A percentile compares a stretch with the other conserved stretches of the same genome.
These are phyloP conservation scores for Leccinum subrobustum DNA, from an alignment of 1,284 basidiomycete genomes.

Conservation along the genomic window DNA sequence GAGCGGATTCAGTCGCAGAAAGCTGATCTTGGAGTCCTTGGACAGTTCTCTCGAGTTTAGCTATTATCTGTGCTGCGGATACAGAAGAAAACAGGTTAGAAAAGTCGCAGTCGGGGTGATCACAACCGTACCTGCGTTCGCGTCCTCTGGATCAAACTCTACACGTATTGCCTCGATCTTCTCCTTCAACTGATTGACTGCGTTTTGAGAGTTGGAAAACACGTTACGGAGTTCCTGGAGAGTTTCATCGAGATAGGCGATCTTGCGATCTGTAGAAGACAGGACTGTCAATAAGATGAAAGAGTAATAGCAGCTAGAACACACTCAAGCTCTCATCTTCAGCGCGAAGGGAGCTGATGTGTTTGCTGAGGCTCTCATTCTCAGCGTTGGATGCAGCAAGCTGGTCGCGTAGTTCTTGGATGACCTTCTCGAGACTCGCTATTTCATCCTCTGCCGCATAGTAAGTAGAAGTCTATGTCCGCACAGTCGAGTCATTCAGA, in stretches of 20 bases:
- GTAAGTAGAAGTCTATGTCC: background rate
- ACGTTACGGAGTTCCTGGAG: background rate
- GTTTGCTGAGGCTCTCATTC: background rate
- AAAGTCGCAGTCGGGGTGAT: background rate
- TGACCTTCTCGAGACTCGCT: background rate
- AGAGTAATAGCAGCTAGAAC: background rate
- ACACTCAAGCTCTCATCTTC: background rate
- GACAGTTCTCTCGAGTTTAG: background rate
- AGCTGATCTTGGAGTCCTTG: background rate
- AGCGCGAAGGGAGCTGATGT: background rate
- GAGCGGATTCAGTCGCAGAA: background rate
- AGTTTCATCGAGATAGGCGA: background rate
- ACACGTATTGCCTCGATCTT: background rate
- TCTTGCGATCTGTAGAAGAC: background rate
- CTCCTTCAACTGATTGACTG: background rate
- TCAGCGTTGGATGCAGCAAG: background rate
- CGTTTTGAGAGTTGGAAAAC: background rate
- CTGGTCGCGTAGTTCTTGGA: background rate
- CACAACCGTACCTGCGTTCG: background rate
- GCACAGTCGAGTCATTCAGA: background rate
- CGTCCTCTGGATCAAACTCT: background rate
- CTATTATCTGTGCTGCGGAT: background rate
- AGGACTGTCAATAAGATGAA: background rate
- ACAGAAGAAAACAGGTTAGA: background rate
- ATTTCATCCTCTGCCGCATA: background rate